Conservation (phyloP, 108 stramenopile genomes). For the Fragilaria radians region DNA sequence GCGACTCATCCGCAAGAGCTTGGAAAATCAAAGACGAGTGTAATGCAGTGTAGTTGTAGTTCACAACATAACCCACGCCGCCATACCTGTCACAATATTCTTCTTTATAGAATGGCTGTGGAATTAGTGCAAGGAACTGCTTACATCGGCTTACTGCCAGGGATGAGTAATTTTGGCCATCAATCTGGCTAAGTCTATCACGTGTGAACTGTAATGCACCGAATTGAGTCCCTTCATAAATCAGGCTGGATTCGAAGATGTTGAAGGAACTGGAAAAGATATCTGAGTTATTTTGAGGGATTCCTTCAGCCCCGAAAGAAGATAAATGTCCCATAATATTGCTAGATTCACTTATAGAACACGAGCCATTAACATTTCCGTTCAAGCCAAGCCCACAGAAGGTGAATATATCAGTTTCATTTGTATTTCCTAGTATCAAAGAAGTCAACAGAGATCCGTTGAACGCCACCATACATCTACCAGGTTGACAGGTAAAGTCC, state of each 20-base stretch:
- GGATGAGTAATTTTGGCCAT: background rate
- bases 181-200: constrained; percentile 7
- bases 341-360: background rate
- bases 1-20: constrained; percentile 58
- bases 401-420: background rate
- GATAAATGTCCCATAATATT: background rate
- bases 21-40: constrained; percentile 45
- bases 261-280: background rate
- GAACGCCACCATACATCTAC: constrained; percentile 41
- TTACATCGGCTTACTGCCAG: background rate
- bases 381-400: background rate
- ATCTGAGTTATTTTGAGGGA: background rate
- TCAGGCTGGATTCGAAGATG: background rate
- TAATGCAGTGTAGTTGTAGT: constrained; percentile 32
- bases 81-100: constrained; percentile 32
- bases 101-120: constrained; percentile 14
- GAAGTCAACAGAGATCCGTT: no score
- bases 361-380: background rate
- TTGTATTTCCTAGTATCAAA: no score
- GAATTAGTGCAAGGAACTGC: background rate
- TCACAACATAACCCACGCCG: constrained; percentile 66
- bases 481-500: constrained; percentile 53
- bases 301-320: background rate
- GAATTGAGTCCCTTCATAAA: constrained; percentile 17
- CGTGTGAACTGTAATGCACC: constrained; percentile 32